Evolutionary conservation across 2,329 filamentous ascomycete genomes (phyloP), one percentile per base, ranked within the genome.

Genomic region (Colletotrichum phormii): DNA sequence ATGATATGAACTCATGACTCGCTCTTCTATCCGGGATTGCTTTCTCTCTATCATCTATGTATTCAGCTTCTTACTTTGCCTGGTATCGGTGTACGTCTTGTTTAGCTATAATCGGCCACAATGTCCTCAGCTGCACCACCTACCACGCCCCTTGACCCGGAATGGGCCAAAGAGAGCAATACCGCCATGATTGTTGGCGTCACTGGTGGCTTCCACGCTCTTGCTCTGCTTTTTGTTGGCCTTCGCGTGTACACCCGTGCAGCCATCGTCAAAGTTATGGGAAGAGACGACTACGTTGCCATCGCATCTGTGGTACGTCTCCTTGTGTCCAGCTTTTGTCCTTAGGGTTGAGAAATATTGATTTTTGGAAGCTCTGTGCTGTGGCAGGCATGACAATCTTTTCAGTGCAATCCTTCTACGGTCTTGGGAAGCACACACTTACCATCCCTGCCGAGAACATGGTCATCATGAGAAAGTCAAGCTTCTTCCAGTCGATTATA

Each of bases 401-500:
- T 70, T 78, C 85, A 6, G 78, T 83, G 15, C 83, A 88, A 75
- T 79, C 81, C 2, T 75, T 82, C 4, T 79, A 86, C 70, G 88
- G 86, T 3, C 77, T 89, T 9, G 88, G 88, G 12, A 82, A 79
- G 61, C 86, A 88, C 74, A 77, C 79, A 6, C 67, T 79, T 3
- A 82, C 82, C 1, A 79, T 87, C 31, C 72, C 79, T 1, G 61
- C 71, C 0, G 53, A 76, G 1, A 81, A 84, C 59, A 79, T 81
- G 31, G 75, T 76, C n/a, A 75, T 77, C 3, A 84, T 86, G 66
- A 75, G 80, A 2, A 84, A 85, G 55, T 82, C 84, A 55, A 80
- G 81, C 35, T 88, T 84, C 75, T 81, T 84, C 60, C 84, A 89
- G 72, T 83, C 84, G 9, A 77, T 89, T 59, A 78, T 87, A 58